Evolutionary conservation across 768 basidiomycete species (phyloP).

Genomic region (Russula sp.): DNA sequence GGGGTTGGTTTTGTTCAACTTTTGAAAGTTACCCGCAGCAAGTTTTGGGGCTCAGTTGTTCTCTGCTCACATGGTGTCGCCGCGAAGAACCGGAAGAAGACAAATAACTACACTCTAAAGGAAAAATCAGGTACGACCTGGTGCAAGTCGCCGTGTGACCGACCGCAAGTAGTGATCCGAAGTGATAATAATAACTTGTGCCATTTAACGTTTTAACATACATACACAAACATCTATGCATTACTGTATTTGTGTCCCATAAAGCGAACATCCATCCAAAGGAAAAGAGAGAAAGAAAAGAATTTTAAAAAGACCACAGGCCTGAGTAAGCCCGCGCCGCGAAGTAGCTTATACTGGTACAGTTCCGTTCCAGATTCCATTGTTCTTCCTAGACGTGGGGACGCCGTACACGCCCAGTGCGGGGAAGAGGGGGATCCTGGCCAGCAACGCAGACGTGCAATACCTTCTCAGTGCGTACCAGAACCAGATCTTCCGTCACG

Average conservation of each 20-base stretch:
- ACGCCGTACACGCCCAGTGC: not conserved
- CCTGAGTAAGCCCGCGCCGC: not conserved
- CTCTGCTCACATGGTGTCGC: too few relatives aligned
- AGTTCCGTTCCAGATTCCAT: not conserved
- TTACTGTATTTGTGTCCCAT: not conserved
- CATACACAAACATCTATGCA: not conserved
- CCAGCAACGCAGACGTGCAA: constrained; percentile 19
- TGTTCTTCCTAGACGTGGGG: not conserved
- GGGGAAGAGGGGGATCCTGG: constrained; percentile 5
- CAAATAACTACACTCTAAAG: not conserved
- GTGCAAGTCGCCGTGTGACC: too few relatives aligned
- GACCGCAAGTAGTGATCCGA: too few relatives aligned
- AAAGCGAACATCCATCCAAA: too few relatives aligned
- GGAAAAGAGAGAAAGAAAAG: not conserved
- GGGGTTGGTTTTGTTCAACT: too few relatives aligned
- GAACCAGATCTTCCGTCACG: constrained; percentile 11
- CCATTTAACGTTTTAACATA: too few relatives aligned
- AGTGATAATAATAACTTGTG: too few relatives aligned
- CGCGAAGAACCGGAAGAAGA: not conserved
- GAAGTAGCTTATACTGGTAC: not conserved
- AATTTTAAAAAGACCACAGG: not conserved
- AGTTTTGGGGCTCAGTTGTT: too few relatives aligned
- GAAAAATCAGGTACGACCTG: not conserved
- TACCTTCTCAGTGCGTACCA: constrained; percentile 24
- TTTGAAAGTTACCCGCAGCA: too few relatives aligned